Evolutionary conservation across 2,329 filamentous ascomycete species (phyloP).

Genomic region (Pseudogymnoascus sp.): DNA sequence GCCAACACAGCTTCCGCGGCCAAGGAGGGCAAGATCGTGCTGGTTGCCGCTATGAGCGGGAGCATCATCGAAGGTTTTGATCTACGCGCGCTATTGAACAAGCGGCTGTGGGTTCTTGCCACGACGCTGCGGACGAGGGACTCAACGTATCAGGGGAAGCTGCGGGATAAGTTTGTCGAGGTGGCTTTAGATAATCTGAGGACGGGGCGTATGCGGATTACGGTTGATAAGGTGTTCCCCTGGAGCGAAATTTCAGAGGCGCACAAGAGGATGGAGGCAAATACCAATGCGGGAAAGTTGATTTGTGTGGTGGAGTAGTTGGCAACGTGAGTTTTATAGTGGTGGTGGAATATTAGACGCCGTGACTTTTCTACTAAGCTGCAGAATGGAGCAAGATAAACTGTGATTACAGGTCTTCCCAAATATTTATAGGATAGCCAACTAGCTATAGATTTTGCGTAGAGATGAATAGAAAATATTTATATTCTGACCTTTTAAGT

Average conservation of each 20-base stretch:
- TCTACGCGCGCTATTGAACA: slow-evolving; percentile 62
- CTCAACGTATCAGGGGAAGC: slow-evolving; percentile 64
- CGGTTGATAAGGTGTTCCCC: slow-evolving; percentile 71
- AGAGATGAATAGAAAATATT: not conserved
- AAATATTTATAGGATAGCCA: not conserved
- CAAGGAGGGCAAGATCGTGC: slow-evolving; percentile 66
- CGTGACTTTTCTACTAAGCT: not conserved
- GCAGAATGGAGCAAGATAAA: not conserved
- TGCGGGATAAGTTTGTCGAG: slow-evolving; percentile 64
- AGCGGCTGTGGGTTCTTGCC: slow-evolving; percentile 73
- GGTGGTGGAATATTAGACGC: too few relatives aligned
- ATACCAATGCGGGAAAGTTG: slow-evolving; percentile 65
- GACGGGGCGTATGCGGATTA: slow-evolving; percentile 65
- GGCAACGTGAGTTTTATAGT: slow-evolving; percentile 14
- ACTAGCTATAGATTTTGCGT: not conserved
- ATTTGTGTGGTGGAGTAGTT: slow-evolving; percentile 46
- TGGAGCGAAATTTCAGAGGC: slow-evolving; percentile 70
- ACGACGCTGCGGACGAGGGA: slow-evolving; percentile 76
- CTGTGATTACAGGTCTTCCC: not conserved
- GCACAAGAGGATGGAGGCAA: slow-evolving; percentile 63
- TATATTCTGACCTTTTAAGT: not conserved
- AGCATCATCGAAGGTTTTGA: slow-evolving; percentile 58
- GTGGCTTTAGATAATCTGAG: slow-evolving; percentile 69
- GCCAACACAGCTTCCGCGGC: slow-evolving; percentile 70
- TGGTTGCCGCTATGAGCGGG: slow-evolving; percentile 68